Conservation (phyloP, 2,329 filamentous ascomycete species). For the Monilinia fructigena region DNA sequence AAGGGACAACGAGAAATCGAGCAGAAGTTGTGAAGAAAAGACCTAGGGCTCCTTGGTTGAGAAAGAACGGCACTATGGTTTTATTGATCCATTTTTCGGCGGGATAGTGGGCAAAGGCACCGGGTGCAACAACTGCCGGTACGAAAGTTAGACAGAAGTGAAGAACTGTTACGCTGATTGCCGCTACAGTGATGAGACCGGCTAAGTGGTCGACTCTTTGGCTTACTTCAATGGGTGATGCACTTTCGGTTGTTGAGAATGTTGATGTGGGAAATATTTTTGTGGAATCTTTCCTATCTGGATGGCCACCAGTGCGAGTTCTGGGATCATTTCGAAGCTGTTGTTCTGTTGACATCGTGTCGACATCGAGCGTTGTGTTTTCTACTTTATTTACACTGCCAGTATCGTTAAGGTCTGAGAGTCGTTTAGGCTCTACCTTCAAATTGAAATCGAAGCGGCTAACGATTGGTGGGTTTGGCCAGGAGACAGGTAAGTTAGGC, state of each 20-base stretch:
- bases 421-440: not conserved
- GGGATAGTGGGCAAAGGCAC: slow-evolving; percentile 40
- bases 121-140: slow-evolving; percentile 39
- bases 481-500: not conserved
- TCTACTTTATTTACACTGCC: not conserved
- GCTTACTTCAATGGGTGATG: not conserved
- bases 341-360: not conserved
- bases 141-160: slow-evolving; percentile 48
- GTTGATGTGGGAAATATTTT: slow-evolving; percentile 1
- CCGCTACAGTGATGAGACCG: slow-evolving; percentile 46
- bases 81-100: slow-evolving; percentile 45
- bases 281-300: not conserved
- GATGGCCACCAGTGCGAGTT: not conserved
- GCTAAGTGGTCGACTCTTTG: slow-evolving; percentile 47
- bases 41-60: slow-evolving; percentile 49
- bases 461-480: not conserved
- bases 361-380: not conserved
- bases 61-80: slow-evolving; percentile 45
- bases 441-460: not conserved
- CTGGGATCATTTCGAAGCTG: not conserved
- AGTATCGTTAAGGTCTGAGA: not conserved
- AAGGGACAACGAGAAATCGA: slow-evolving; percentile 46
- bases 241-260: slow-evolving; percentile 10
- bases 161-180: slow-evolving; percentile 46
- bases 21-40: slow-evolving; percentile 50